Base-by-base conservation (phyloP, 1,284 basidiomycete species). In the Moniliella sp. region DNA sequence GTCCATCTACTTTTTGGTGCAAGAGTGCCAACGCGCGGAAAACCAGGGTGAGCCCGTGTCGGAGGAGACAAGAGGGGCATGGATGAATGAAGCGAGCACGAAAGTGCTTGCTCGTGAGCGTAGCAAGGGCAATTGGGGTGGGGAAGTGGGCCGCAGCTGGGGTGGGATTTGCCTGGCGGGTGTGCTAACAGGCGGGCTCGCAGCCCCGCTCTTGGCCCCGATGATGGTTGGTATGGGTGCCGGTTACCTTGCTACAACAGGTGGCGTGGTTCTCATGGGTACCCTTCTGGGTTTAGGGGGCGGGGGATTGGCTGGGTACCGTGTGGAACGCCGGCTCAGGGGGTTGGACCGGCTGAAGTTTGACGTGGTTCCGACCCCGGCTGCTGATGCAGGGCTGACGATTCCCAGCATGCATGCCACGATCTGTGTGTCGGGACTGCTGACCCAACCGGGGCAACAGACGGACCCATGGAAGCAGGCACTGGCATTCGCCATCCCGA, bases 401-500 rank as follows among this genome's bases (percentile, higher is more conserved):
- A 50, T 46, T 17, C 50, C 51, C 14, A 53, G 50, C 18, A 26
- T 54, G 27, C 46, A 51, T 16, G 51, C 50, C 3, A 51, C 49
- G 12, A 46, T 54, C 31, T 50, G 49, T 30, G 43, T 42, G 23
- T 39, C 41, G 15, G 50, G 50, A 1, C 34, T 54, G n/a, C 27
- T 49, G n/a, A 39, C 50, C 9, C 39, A 48, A n/a, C 34, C 39
- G 5, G 35, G 33, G 3, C 36, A 51, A 30, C 49, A 51, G 35
- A 28, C 42, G 4, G 32, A 29, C 2, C 34, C 40, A 5, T 54
- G 46, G 45, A n/a, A n/a, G 31, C 33, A 12, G 33, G 28, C 14
- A 41, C 39, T 25, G 48, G 48, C 15, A 8, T 14, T 3, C 18
- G 5, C 12, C 16, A 21, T 21, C 13, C 12, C 7, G 48, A 53